Percentiles rank a stretch among this genome's conserved stretches.
Conservation (phyloP, 164 flowering plant species). For the Dillenia turbinata region DNA sequence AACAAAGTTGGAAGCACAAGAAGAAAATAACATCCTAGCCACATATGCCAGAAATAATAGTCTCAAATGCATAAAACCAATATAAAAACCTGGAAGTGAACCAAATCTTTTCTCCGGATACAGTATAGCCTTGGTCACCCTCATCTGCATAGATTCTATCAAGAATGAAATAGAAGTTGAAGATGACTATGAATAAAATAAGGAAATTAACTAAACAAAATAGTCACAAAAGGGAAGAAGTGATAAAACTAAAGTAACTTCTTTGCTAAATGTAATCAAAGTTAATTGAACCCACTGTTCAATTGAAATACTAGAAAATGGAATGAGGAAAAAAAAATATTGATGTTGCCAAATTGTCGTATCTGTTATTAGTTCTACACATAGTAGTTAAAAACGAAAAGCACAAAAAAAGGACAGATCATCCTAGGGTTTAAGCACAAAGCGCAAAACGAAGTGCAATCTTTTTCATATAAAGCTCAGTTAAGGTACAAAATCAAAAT, state of each 20-base stretch:
- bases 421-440: too few species aligned
- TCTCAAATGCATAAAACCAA: not conserved
- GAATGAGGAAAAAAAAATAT: not conserved
- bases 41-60: not conserved
- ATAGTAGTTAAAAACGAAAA: too few species aligned
- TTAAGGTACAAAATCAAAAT: too few species aligned
- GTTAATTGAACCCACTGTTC: too few species aligned
- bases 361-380: too few species aligned
- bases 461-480: too few species aligned
- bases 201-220: not conserved
- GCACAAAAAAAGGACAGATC: too few species aligned
- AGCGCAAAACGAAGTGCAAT: too few species aligned
- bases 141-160: constrained; percentile 52
- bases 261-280: not conserved
- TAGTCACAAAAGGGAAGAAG: not conserved
- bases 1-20: not conserved
- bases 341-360: too few species aligned
- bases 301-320: not conserved
- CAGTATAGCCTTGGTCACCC: constrained; percentile 28
- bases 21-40: not conserved
- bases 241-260: not conserved
- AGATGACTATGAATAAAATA: not conserved
- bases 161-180: not conserved
- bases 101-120: constrained; percentile 56
- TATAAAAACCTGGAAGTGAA: constrained; percentile 57